Evolutionary conservation across 2,329 filamentous ascomycete species (phyloP).

Genomic region (Cladobotryum mycophilum): DNA sequence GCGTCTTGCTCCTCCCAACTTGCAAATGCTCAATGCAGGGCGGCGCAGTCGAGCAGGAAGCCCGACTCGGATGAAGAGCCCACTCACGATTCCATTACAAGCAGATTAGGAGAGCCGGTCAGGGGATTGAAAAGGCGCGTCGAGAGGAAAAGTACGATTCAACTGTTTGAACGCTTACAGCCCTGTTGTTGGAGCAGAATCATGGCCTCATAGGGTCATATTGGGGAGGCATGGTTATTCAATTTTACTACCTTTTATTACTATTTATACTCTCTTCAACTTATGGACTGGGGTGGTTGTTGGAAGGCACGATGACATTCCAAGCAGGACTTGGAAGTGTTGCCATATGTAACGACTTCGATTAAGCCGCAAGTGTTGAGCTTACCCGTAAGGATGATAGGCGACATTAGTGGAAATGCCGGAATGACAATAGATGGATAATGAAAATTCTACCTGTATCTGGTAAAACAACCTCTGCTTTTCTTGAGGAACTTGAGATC

Average conservation of each 20-base stretch:
- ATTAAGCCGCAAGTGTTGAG: neutral
- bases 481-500: too few relatives aligned
- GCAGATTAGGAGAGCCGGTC: neutral
- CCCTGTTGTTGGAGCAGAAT: neutral
- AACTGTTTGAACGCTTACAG: neutral
- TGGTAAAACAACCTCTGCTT: too few relatives aligned
- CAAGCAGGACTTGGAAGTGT: neutral
- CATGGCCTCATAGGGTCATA: neutral
- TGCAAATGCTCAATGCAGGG: constrained; percentile 50
- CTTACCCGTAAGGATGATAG: neutral
- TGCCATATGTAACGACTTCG: neutral
- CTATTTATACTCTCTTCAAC: neutral
- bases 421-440: neutral
- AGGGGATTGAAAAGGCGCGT: too few relatives aligned
- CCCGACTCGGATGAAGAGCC: constrained; percentile 54
- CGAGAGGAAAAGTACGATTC: too few relatives aligned
- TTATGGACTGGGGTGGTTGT: neutral
- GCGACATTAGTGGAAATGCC: neutral
- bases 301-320: neutral
- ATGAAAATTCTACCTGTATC: too few relatives aligned
- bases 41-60: constrained; percentile 52
- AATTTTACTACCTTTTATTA: neutral
- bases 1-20: constrained; percentile 52
- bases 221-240: neutral
- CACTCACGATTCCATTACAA: constrained; percentile 32